Conservation (phyloP, 2,329 filamentous ascomycete species). For the Talaromyces pinophilus region DNA sequence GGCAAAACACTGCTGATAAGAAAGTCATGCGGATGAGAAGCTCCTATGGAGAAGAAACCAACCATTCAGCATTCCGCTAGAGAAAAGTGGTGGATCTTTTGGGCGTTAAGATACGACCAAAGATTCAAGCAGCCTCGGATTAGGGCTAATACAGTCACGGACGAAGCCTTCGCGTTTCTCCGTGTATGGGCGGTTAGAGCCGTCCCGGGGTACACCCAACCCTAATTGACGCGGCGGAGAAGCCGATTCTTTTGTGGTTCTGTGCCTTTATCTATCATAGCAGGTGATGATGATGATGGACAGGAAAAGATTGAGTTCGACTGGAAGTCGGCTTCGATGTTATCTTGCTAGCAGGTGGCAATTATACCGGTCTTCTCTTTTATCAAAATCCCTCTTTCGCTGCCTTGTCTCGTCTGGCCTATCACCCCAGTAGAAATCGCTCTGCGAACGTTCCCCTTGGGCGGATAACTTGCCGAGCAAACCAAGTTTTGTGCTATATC, state of each 20-base stretch:
- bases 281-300: neutral
- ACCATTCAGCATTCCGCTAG: neutral
- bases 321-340: neutral
- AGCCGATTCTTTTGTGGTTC: neutral
- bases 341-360: neutral
- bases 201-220: neutral
- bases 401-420: neutral
- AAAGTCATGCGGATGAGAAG: neutral
- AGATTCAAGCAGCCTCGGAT: neutral
- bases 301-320: neutral
- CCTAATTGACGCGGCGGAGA: neutral
- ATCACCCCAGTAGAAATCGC: neutral
- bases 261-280: neutral
- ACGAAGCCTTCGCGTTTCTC: neutral
- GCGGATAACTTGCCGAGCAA: neutral
- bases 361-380: neutral
- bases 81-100: neutral
- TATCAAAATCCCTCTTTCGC: neutral
- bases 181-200: neutral
- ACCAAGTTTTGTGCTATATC: neutral
- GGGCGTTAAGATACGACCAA: neutral
- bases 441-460: neutral
- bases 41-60: neutral
- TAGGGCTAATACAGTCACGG: neutral
- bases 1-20: neutral